Conservation (phyloP, 2,329 filamentous ascomycete genomes). For the Colletotrichum euphorbiae region DNA sequence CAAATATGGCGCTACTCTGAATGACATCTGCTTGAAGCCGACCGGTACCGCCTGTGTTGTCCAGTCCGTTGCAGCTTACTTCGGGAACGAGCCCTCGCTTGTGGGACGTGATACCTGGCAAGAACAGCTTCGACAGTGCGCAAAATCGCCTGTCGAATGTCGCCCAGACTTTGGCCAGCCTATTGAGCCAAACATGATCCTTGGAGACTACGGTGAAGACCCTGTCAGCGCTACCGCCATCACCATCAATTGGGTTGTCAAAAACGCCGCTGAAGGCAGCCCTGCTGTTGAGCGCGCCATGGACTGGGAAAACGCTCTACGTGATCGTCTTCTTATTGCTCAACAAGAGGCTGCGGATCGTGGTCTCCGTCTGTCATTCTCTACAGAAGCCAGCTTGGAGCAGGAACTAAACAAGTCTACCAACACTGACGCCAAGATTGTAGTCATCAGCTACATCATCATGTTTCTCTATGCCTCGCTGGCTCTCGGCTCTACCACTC, state of each 20-base stretch:
- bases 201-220: constrained; percentile 81
- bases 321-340: constrained; percentile 77
- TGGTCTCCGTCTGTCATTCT: constrained; percentile 91
- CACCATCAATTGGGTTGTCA: constrained; percentile 94
- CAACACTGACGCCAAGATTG: constrained; percentile 97
- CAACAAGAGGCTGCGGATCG: constrained; percentile 82
- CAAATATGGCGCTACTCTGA: constrained; percentile 74
- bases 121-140: constrained; percentile 77
- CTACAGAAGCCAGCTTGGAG: constrained; percentile 93
- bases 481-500: constrained; percentile 87
- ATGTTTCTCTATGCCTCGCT: constrained; percentile 99
- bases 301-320: constrained; percentile 89
- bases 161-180: constrained; percentile 91
- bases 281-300: constrained; percentile 78
- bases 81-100: constrained; percentile 73
- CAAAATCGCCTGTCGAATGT: constrained; percentile 83
- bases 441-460: constrained; percentile 95
- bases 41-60: constrained; percentile 90
- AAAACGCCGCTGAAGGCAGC: constrained; percentile 83
- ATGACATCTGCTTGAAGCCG: constrained; percentile 95
- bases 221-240: constrained; percentile 82
- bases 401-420: constrained; percentile 97
- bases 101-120: constrained; percentile 77
- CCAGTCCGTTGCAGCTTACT: constrained; percentile 93
- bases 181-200: constrained; percentile 83